phyloP scores from a whole-genome alignment of 306 rosid genomes.

The Spatholobus suberectus region DNA sequence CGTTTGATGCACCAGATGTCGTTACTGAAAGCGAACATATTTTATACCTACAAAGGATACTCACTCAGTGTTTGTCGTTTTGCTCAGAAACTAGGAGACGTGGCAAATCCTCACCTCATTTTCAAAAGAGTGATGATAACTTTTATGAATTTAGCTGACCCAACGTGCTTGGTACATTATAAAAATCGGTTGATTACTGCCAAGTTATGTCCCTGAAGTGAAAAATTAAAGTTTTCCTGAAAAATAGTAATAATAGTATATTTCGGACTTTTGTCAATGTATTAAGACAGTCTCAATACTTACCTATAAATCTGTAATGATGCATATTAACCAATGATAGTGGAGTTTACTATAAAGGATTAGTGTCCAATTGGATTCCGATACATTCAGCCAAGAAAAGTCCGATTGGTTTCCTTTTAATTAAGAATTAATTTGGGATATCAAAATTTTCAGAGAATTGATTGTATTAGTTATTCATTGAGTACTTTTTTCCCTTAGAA shows the following conservation, averaged over 20 bases:
- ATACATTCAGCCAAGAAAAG: no score
- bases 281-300: background rate
- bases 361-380: no score
- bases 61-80: conserved; percentile 28
- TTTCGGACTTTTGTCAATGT: background rate
- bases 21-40: background rate
- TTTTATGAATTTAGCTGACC: background rate
- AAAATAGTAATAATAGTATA: background rate
- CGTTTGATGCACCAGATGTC: background rate
- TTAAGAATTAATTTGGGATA: no score
- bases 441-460: no score
- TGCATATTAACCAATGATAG: background rate
- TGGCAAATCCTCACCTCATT: conserved; percentile 35
- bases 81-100: conserved; percentile 33
- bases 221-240: background rate
- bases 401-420: no score
- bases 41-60: background rate
- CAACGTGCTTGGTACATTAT: background rate
- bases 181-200: background rate
- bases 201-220: background rate
- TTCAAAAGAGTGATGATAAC: background rate
- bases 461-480: no score
- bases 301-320: background rate
- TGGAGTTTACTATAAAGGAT: no score
- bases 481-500: no score